These are phyloP conservation scores for Gonium pectorale DNA, from an alignment of 139 green algal genomes.

Conservation along the genomic window DNA sequence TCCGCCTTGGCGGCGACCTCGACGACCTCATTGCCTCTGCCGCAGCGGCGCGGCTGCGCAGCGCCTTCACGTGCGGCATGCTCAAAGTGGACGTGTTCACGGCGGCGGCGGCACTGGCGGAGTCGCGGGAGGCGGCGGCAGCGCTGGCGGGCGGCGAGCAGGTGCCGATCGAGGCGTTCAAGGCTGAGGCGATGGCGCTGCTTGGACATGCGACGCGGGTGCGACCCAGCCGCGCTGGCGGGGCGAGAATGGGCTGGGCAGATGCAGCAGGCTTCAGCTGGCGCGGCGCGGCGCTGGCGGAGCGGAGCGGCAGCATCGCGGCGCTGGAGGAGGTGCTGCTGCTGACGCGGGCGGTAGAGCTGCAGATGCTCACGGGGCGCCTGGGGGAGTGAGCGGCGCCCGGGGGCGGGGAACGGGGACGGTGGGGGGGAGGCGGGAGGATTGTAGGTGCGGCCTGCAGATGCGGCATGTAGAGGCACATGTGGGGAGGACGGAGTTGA, in stretches of 20 bases:
- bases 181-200: slow-evolving; percentile 38
- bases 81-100: slow-evolving; percentile 48
- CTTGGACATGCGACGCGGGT: slow-evolving; percentile 23
- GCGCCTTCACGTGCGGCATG: slow-evolving; percentile 46
- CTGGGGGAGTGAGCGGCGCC: no score
- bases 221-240: not conserved
- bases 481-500: no score
- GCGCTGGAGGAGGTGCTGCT: slow-evolving; percentile 45
- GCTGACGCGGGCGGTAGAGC: slow-evolving; percentile 27
- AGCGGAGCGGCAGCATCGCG: slow-evolving; percentile 23
- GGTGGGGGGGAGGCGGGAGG: no score
- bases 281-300: slow-evolving; percentile 18
- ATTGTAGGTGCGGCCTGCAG: no score
- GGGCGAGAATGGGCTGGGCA: not conserved
- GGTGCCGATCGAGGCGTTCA: slow-evolving; percentile 42
- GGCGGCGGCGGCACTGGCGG: slow-evolving; percentile 39
- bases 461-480: no score
- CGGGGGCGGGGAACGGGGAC: no score
- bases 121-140: slow-evolving; percentile 10
- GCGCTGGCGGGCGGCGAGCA: slow-evolving; percentile 41
- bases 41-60: slow-evolving; percentile 15
- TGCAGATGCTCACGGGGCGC: slow-evolving; percentile 13
- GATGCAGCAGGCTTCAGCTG: slow-evolving; percentile 46
- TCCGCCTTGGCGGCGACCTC: not conserved
- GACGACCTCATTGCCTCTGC: not conserved